phyloP scores from a whole-genome alignment of 2,329 filamentous ascomycete genomes.

The Beauveria medogensis region DNA sequence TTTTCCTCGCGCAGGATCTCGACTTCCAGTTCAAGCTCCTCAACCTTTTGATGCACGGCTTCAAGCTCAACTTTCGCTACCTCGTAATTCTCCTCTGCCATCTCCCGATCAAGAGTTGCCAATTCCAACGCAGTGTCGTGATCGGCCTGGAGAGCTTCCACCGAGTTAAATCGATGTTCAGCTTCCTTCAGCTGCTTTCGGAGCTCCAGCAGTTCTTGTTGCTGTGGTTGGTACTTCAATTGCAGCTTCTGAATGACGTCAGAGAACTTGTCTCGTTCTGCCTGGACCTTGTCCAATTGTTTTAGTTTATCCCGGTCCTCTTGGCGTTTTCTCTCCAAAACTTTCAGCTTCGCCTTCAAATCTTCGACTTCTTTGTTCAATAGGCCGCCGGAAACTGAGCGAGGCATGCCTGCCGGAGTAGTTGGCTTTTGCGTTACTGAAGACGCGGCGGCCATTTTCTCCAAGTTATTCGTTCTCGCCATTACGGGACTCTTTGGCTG shows the following conservation, averaged over 20 bases:
- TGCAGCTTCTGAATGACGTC: constrained; percentile 85
- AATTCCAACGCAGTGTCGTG: constrained; percentile 80
- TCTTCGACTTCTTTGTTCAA: constrained; percentile 69
- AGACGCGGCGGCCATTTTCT: constrained; percentile 39
- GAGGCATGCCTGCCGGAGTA: constrained; percentile 20
- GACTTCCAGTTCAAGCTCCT: constrained; percentile 81
- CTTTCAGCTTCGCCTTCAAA: constrained; percentile 75
- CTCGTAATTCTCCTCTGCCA: constrained; percentile 91
- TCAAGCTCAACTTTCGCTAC: constrained; percentile 74
- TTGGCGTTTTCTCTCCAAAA: constrained; percentile 77
- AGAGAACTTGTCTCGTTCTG: constrained; percentile 72
- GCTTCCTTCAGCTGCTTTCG: constrained; percentile 72
- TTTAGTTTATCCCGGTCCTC: constrained; percentile 85
- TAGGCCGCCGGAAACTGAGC: constrained; percentile 40
- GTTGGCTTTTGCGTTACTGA: constrained; percentile 25
- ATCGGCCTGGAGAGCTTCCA: constrained; percentile 71
- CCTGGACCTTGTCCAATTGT: constrained; percentile 64
- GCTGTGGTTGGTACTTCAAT: constrained; percentile 76
- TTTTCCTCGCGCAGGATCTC: constrained; percentile 87
- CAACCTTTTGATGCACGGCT: constrained; percentile 62
- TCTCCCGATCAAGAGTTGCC: constrained; percentile 83
- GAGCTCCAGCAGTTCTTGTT: constrained; percentile 69
- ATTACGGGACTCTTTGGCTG: constrained; percentile 43
- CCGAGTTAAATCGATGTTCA: constrained; percentile 54
- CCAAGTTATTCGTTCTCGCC: constrained; percentile 42